Evolutionary conservation across 1,139 yeast species (phyloP).

Genomic region (Saccharomyces hybrid): DNA sequence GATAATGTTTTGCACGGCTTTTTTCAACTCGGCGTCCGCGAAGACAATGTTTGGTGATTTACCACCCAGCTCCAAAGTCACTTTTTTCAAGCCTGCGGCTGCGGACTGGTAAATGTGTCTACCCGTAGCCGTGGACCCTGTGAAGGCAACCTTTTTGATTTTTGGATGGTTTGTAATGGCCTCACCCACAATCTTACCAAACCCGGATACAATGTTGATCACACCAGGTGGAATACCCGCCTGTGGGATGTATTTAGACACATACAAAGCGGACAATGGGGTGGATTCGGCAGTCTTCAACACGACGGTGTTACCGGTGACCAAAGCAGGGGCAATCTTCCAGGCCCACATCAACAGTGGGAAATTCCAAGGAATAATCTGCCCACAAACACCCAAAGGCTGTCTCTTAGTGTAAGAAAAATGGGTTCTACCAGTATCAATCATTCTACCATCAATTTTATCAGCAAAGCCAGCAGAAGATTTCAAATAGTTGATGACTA

Average conservation of each 20-base stretch:
- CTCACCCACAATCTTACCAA: constrained; percentile 52
- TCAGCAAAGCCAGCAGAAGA: constrained; percentile 71
- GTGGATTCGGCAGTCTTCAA: constrained; percentile 55
- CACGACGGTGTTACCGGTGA: constrained; percentile 54
- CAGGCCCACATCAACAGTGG: constrained; percentile 55
- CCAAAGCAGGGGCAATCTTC: constrained; percentile 56
- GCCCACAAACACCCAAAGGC: constrained; percentile 59
- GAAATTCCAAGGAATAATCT: constrained; percentile 61
- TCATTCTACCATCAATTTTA: constrained; percentile 53
- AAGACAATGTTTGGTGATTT: constrained; percentile 55
- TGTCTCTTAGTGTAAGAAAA: constrained; percentile 42
- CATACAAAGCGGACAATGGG: constrained; percentile 51
- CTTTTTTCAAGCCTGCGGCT: constrained; percentile 47
- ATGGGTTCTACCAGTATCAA: constrained; percentile 46
- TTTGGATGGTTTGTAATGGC: constrained; percentile 46
- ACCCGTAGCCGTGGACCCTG: constrained; percentile 59
- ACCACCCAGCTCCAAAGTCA: constrained; percentile 58
- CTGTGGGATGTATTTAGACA: constrained; percentile 42
- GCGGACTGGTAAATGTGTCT: constrained; percentile 47
- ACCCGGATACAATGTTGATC: constrained; percentile 48
- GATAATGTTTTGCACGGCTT: constrained; percentile 40
- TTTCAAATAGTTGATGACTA: constrained; percentile 48
- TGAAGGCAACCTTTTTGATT: constrained; percentile 51
- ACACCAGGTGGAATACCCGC: constrained; percentile 56
- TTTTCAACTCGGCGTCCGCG: constrained; percentile 45